A percentile compares a stretch with the other conserved stretches of the same genome.
Evolutionary conservation across 805 yeast species (phyloP).

Genomic region (Candida hungchunana): DNA sequence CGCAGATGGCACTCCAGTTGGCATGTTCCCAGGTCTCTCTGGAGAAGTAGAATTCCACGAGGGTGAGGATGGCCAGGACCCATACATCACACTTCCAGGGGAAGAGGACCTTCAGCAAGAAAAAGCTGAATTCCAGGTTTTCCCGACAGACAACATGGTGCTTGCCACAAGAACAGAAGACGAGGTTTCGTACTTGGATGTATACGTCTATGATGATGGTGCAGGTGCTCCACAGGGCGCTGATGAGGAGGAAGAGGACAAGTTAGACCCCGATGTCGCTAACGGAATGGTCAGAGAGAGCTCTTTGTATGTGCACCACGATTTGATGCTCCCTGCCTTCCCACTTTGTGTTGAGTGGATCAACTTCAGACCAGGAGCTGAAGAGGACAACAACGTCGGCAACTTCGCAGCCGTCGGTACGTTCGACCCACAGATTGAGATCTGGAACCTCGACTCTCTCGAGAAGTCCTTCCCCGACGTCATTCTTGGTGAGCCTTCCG

Average conservation of each 20-base stretch:
- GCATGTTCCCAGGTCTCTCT: conserved; percentile 70
- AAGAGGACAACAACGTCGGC: conserved; percentile 52
- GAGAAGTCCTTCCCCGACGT: conserved; percentile 95
- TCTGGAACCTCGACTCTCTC: conserved; percentile 91
- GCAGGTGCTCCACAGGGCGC: conserved; percentile 75
- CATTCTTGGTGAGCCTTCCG: conserved; percentile 74
- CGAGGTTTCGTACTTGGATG: conserved; percentile 87
- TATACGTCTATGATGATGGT: conserved; percentile 91
- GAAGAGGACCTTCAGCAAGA: conserved; percentile 66
- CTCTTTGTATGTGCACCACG: conserved; percentile 90
- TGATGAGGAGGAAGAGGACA: conserved; percentile 62
- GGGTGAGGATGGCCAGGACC: conserved; percentile 37
- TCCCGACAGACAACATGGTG: conserved; percentile 85
- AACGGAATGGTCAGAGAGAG: conserved; percentile 69
- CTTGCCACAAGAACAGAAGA: conserved; percentile 95
- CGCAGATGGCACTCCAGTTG: conserved; percentile 51
- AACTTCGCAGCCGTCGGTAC: conserved; percentile 97
- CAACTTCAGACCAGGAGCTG: conserved; percentile 53
- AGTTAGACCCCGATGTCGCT: conserved; percentile 67
- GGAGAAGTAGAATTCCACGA: conserved; percentile 58
- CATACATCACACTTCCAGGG: conserved; percentile 43
- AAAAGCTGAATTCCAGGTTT: conserved; percentile 76
- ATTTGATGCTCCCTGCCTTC: conserved; percentile 93
- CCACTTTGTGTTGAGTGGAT: conserved; percentile 97
- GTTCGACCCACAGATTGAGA: conserved; percentile 94